Base-by-base conservation (phyloP, 495 filamentous ascomycete species). In the Poronia punctata region DNA sequence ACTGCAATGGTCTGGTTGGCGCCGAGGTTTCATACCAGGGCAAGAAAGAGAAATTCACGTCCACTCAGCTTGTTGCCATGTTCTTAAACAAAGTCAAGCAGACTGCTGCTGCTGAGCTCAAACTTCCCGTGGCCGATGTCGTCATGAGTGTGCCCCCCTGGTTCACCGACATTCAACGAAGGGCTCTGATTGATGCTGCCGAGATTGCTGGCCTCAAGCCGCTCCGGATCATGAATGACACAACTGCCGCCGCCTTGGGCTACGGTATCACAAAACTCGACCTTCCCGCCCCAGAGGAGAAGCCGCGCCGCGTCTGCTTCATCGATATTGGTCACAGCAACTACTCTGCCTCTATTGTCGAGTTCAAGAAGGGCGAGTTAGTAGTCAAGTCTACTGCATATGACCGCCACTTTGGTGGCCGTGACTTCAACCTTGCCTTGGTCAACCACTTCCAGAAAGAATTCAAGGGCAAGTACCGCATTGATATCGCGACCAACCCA, bases 231-330 rank as follows among this genome's bases (percentile, higher is more conserved):
- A 90, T 99, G 74, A 97, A 99, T 71, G 93, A 97, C 66, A 97
- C 89, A 39, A 97, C 92, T 30, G 92, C 92, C 39, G 88, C 87
- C 43, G 92, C 92, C 26, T 80, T 99, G 37, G 92, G 92, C 44
- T 99, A 87, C 52, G 93, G 92, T 64, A 97, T 99, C 69, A 97
- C 92, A 34, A 96, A 97, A 72, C 67, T 84, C 34, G 92, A 97
- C 62, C 81, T 99, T 16, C 92, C 92, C 43, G 65, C 72, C 14
- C 72, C 77, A 20, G 93, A 96, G 39, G 89, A 98, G 78, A 93
- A 92, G 76, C 88, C 92, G 45, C 78, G 86, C 43, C 75, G 92
- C 21, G 88, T 97, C 16, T 82, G 80, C 38, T 95, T 98, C 61
- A 66, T 99, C 65, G 93, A 99, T 64, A 89, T 99, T 46, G 92